These are phyloP conservation scores for Sporobolomyces pararoseus DNA, from an alignment of 768 basidiomycete species.

Conservation along the genomic window DNA sequence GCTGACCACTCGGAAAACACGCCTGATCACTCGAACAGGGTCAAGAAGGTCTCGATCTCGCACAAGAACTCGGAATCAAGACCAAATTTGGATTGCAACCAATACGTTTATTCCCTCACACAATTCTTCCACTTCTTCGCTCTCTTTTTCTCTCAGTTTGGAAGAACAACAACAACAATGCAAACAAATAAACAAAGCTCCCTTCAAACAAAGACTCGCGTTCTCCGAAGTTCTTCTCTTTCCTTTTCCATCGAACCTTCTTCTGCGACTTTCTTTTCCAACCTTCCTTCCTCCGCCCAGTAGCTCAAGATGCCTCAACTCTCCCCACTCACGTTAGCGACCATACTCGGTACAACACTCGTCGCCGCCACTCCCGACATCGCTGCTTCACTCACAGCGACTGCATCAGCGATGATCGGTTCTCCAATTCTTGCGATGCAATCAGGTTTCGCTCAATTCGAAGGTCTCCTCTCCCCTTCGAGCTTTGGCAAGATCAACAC, in stretches of 20 bases:
- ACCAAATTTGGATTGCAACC: slow-evolving; percentile 18
- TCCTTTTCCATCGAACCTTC: neutral
- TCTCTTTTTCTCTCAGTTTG: neutral
- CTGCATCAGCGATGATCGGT: slow-evolving; percentile 8
- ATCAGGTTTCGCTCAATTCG: slow-evolving; percentile 18
- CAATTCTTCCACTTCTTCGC: neutral
- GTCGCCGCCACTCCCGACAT: slow-evolving; percentile 6
- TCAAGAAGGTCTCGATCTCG: too few relatives aligned
- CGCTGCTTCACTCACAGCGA: neutral
- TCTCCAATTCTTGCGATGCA: slow-evolving; percentile 17
- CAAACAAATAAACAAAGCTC: neutral
- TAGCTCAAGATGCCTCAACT: slow-evolving; percentile 5
- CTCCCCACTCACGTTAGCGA: neutral
- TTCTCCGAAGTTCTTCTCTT: neutral
- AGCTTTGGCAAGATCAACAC: slow-evolving; percentile 5
- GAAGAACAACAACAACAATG: neutral
- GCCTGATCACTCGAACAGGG: too few relatives aligned
- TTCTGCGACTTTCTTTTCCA: neutral
- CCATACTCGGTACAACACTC: neutral
- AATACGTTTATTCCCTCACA: neutral
- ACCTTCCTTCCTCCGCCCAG: neutral
- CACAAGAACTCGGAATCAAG: neutral
- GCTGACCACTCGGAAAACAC: too few relatives aligned
- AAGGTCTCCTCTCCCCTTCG: slow-evolving; percentile 11
- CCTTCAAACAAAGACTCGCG: neutral